Percentiles rank a stretch among this genome's conserved stretches.
These are phyloP conservation scores for Yarrowia sp. DNA, from an alignment of 805 yeast species.

Conservation along the genomic window DNA sequence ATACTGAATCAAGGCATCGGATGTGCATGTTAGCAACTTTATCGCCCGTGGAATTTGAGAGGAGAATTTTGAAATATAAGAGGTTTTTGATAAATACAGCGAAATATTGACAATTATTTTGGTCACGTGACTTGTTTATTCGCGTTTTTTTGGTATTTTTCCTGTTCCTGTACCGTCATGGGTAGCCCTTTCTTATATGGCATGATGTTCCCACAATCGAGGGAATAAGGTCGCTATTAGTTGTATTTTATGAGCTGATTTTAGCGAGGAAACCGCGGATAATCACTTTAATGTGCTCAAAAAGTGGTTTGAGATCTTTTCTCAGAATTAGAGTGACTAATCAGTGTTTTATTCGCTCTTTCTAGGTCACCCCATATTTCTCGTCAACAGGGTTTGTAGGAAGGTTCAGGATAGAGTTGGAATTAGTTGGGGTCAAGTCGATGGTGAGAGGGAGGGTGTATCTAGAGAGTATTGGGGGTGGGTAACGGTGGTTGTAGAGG, in stretches of 20 bases:
- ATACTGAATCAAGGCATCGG: slow-evolving; percentile 6
- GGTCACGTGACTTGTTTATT: neutral
- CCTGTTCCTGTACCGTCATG: neutral
- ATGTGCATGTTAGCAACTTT: neutral
- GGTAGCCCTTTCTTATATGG: neutral
- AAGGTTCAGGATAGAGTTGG: neutral
- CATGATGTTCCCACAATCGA: neutral
- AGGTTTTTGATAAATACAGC: neutral
- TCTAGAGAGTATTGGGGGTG: neutral
- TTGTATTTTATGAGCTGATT: neutral
- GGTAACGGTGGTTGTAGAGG: too few relatives aligned
- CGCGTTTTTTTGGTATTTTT: neutral
- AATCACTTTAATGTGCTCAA: neutral
- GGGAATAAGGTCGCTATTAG: neutral
- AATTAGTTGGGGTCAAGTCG: neutral
- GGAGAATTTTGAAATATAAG: neutral
- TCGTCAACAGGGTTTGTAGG: neutral
- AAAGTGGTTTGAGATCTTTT: neutral
- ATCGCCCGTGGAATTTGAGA: neutral
- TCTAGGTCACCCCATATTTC: neutral
- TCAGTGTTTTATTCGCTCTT: neutral
- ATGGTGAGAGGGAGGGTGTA: too few relatives aligned
- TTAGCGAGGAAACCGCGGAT: neutral
- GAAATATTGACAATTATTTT: neutral
- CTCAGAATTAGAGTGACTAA: too few relatives aligned